phyloP scores from a whole-genome alignment of 1,284 basidiomycete genomes.

The Boletus semigastroideus region DNA sequence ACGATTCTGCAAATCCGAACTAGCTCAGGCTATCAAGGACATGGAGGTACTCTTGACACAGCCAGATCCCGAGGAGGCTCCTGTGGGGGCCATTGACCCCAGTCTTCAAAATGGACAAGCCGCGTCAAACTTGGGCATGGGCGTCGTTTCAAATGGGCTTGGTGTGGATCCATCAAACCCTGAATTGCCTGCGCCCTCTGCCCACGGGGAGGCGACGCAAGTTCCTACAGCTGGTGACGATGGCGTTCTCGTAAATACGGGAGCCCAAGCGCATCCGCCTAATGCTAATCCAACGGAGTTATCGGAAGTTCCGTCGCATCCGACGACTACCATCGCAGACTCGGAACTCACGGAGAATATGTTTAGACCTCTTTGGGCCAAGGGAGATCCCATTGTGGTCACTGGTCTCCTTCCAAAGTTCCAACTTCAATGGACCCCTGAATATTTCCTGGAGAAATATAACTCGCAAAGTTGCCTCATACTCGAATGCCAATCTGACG shows the following conservation, averaged over 20 bases:
- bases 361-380: conserved; percentile 72
- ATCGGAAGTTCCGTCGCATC: conserved; percentile 40
- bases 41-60: conserved; percentile 59
- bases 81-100: conserved; percentile 26
- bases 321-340: conserved; percentile 47
- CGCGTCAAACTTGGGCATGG: conserved; percentile 1
- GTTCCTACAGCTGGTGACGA: conserved; percentile 6
- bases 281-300: conserved; percentile 19
- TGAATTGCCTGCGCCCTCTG: conserved; percentile 2
- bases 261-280: conserved; percentile 12
- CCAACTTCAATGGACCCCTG: conserved; percentile 75
- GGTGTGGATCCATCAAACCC: conserved; percentile 10
- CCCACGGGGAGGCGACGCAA: conserved; percentile 12
- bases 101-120: conserved; percentile 19
- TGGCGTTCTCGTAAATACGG: conserved; percentile 6
- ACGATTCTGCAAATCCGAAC: conserved; percentile 66
- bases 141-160: conserved; percentile 11
- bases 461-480: conserved; percentile 69
- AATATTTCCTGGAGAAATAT: conserved; percentile 74
- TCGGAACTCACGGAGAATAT: conserved; percentile 55
- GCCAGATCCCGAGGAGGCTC: conserved; percentile 30
- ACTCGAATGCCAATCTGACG: conserved; percentile 77
- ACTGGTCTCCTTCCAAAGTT: conserved; percentile 62
- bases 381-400: conserved; percentile 77
- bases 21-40: conserved; percentile 60